Evolutionary conservation across 768 basidiomycete species (phyloP).

Genomic region (Cystobasidium ongulense): DNA sequence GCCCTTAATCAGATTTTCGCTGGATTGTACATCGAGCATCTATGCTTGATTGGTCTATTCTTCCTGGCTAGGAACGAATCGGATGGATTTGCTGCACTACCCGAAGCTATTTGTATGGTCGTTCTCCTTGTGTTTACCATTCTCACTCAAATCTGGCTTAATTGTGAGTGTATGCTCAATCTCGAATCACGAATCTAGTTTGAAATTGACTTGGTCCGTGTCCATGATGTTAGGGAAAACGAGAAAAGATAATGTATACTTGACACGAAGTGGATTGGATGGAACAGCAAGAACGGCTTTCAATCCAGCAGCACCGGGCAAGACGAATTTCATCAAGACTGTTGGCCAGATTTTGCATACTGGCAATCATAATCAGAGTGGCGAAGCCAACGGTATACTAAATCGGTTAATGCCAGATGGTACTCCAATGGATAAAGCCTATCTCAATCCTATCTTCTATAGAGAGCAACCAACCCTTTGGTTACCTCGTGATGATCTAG

Average conservation of each 20-base stretch:
- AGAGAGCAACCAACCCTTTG: slow-evolving; percentile 65
- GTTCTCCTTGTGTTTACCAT: slow-evolving; percentile 61
- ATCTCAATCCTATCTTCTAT: slow-evolving; percentile 73
- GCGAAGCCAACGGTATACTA: not conserved
- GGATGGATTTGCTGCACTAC: slow-evolving; percentile 54
- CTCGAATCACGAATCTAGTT: slow-evolving; percentile 53
- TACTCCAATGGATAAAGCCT: slow-evolving; percentile 48
- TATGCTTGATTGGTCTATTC: slow-evolving; percentile 74
- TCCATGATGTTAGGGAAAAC: slow-evolving; percentile 35
- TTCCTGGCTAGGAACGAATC: slow-evolving; percentile 64
- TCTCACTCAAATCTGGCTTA: slow-evolving; percentile 53
- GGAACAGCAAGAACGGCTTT: not conserved
- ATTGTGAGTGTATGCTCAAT: slow-evolving; percentile 75
- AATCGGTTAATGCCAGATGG: not conserved
- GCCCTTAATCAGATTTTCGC: slow-evolving; percentile 89
- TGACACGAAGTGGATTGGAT: not conserved
- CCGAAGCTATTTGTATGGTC: slow-evolving; percentile 70
- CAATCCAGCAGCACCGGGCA: not conserved
- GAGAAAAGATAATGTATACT: not conserved
- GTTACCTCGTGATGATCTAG: slow-evolving; percentile 74
- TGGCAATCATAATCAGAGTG: not conserved
- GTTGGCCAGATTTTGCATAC: not conserved
- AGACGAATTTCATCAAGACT: not conserved
- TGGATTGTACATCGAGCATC: slow-evolving; percentile 80
- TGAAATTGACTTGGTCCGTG: slow-evolving; percentile 42